Percentiles rank a stretch among this genome's conserved stretches.
Conservation (phyloP, 1,284 basidiomycete genomes). For the Takashimella koratensis region DNA sequence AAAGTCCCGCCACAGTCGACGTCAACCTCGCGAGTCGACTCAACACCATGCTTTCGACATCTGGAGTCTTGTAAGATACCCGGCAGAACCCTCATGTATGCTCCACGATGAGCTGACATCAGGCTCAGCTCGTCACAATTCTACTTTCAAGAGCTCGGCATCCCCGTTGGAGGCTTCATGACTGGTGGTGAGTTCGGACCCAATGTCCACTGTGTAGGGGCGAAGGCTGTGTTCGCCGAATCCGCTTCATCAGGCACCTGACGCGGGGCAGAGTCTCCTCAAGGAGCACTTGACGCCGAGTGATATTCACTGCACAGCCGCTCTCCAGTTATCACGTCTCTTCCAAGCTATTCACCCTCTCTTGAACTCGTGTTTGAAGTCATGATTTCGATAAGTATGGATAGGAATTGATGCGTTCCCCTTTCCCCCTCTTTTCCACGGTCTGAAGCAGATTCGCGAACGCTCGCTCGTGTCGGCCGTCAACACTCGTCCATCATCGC, state of each 20-base stretch:
- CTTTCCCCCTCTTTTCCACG: too few relatives aligned
- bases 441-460: constrained; percentile 10
- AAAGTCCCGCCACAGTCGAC: constrained; percentile 22
- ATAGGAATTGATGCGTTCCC: too few relatives aligned
- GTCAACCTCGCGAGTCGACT: constrained; percentile 20
- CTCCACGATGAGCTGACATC: constrained; percentile 3
- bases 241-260: too few relatives aligned
- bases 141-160: constrained; percentile 36
- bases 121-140: constrained; percentile 23
- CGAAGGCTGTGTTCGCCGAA: too few relatives aligned
- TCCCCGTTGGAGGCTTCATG: constrained; percentile 30
- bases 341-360: too few relatives aligned
- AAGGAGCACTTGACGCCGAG: too few relatives aligned
- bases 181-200: constrained; percentile 24
- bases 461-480: constrained; percentile 14
- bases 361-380: too few relatives aligned
- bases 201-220: too few relatives aligned
- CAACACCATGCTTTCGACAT: constrained; percentile 13
- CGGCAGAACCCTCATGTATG: not conserved
- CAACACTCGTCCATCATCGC: constrained; percentile 24
- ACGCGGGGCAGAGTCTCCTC: not conserved
- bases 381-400: too few relatives aligned
- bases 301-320: too few relatives aligned
- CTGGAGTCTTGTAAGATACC: constrained; percentile 36
- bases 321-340: too few relatives aligned